Conservation (phyloP, 1,284 basidiomycete species). For the Porodaedalea pini region DNA sequence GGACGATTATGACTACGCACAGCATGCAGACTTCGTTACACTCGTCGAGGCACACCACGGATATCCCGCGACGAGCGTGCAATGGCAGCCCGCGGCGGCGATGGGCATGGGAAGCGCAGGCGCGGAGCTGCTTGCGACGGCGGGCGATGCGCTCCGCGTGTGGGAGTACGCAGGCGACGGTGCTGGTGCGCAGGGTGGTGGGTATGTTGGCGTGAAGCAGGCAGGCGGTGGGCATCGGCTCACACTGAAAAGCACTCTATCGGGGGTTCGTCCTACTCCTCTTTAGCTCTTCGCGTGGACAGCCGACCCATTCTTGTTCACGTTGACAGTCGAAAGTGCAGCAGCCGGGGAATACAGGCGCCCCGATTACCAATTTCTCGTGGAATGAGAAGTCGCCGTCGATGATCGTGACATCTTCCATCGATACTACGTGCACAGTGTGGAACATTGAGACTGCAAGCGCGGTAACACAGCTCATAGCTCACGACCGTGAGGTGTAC, state of each 20-base stretch:
- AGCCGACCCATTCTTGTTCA: conserved; percentile 11
- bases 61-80: conserved; percentile 79
- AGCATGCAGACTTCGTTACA: conserved; percentile 67
- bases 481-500: conserved; percentile 97
- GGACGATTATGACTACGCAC: conserved; percentile 69
- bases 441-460: conserved; percentile 96
- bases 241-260: conserved; percentile 65
- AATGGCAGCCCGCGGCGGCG: conserved; percentile 77
- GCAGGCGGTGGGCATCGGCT: conserved; percentile 55
- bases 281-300: conserved; percentile 15
- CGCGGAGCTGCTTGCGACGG: conserved; percentile 84
- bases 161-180: conserved; percentile 79
- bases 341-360: conserved; percentile 67
- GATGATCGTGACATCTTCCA: conserved; percentile 91
- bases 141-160: conserved; percentile 83
- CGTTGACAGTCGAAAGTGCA: conserved; percentile 82
- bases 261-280: conserved; percentile 63
- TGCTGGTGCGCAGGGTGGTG: conserved; percentile 46
- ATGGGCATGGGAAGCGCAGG: conserved; percentile 28
- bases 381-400: conserved; percentile 91
- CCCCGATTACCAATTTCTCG: conserved; percentile 91
- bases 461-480: conserved; percentile 97
- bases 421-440: conserved; percentile 93
- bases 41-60: conserved; percentile 78
- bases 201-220: conserved; percentile 69